phyloP scores from a whole-genome alignment of 2,329 filamentous ascomycete species.

The Moelleriella libera region DNA sequence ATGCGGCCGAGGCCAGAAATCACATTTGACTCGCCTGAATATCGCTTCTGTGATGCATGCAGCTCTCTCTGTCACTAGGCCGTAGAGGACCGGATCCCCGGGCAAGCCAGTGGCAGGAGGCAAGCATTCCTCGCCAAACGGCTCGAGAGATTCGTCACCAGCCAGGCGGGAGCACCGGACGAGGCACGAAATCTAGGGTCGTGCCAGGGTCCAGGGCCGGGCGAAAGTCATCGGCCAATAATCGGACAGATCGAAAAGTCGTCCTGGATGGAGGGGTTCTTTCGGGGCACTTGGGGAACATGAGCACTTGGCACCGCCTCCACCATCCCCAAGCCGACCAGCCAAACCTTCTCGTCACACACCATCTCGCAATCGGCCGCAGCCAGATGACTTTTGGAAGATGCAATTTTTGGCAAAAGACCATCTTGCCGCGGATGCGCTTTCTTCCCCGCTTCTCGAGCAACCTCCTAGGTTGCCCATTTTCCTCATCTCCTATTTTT shows the following conservation, averaged over 20 bases:
- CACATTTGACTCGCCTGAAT: no score
- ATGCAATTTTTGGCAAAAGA: constrained; percentile 13
- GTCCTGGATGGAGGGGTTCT: constrained; percentile 3
- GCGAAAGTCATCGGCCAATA: constrained; percentile 15
- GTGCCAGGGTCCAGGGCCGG: constrained; percentile 10
- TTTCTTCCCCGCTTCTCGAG: constrained; percentile 6
- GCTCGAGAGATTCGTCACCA: neutral
- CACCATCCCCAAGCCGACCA: neutral
- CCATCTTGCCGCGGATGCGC: constrained; percentile 9
- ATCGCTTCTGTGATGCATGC: no score
- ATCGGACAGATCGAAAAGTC: constrained; percentile 18
- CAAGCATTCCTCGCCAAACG: neutral
- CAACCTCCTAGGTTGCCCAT: neutral
- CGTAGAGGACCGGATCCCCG: neutral
- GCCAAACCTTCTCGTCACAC: constrained; percentile 1
- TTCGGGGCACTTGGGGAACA: constrained; percentile 2
- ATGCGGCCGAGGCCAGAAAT: no score
- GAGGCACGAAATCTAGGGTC: constrained; percentile 12
- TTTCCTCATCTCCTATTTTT: neutral
- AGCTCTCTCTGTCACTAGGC: neutral
- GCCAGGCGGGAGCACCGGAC: neutral
- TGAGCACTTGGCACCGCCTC: constrained; percentile 1
- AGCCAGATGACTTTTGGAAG: neutral
- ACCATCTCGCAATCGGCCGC: neutral
- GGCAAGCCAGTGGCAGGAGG: neutral